phyloP scores from a whole-genome alignment of 495 filamentous ascomycete species.

The Tuber umbilicatum region DNA sequence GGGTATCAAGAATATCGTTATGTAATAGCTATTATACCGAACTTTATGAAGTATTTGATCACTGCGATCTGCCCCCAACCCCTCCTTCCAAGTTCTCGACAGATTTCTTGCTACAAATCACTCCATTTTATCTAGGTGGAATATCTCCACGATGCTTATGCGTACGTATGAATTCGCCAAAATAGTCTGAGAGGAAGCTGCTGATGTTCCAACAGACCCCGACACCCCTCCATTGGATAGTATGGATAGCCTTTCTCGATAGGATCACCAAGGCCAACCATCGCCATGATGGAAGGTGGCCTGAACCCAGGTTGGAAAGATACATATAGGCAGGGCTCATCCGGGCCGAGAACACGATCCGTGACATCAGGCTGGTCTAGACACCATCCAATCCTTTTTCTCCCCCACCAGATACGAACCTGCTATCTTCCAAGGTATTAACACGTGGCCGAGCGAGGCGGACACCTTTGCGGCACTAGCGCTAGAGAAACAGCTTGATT shows the following conservation, averaged over 20 bases:
- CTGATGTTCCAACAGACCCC: not conserved
- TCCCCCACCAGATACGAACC: not conserved
- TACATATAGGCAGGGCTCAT: not conserved
- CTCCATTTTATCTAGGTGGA: not conserved
- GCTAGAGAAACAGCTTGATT: not conserved
- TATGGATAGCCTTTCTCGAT: not conserved
- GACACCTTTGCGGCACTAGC: not conserved
- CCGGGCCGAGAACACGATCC: not conserved
- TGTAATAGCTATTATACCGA: not conserved
- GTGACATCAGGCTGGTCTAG: not conserved
- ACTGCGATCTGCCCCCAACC: not conserved
- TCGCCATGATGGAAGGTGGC: not conserved
- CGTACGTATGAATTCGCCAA: not conserved
- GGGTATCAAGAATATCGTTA: not conserved
- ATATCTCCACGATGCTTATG: not conserved
- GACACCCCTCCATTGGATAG: not conserved
- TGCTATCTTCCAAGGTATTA: not conserved
- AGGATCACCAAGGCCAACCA: not conserved
- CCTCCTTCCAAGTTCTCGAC: not conserved
- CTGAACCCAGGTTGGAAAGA: not conserved
- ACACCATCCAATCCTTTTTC: not conserved
- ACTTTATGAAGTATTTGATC: conserved; percentile 2
- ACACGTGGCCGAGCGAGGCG: not conserved
- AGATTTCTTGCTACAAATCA: not conserved
- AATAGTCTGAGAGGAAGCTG: not conserved